Base-by-base conservation (phyloP, 2,329 filamentous ascomycete genomes). In the Diplocarpon rosae region DNA sequence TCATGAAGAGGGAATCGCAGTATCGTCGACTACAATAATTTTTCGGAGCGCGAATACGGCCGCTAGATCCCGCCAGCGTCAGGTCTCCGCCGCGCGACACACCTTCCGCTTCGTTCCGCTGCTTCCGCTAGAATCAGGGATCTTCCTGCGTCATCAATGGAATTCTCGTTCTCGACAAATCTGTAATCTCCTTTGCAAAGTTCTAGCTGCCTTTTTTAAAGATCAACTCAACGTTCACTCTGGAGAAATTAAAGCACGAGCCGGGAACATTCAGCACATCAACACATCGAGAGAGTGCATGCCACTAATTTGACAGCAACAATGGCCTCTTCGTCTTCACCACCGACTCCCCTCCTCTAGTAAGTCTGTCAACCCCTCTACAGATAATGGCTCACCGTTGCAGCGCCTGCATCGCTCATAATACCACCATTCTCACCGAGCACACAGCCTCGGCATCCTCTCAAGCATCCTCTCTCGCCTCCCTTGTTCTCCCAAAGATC, bases 401-500 rank as follows among this genome's bases (percentile, higher is more conserved):
- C 38, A 95, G 88, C 69, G 82, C 87, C 56, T 96, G 92, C 69
- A 92, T 98, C 65, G 88, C 92, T 40, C 81, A 96, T 69, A 83
- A 92, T 61, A 85, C 79, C 44, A 96, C 89, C 37, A 95, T 98
- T 66, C 80, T 98, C 49, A 71, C 85, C 59, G 92, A 98, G 69
- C 90, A 93, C 70, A 93, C 87, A 39, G 81, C 86, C 29, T 87
- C 87, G 1, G 84, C 88, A 50, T 81, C 84, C 9, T 86, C 83
- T 34, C 80, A 86, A 55, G 85, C 86, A 46, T 88, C 87, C 4
- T 88, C 83, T 11, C 83, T 96, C 57, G 87, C 90, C 55, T 92
- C 88, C 36, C 73, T 95, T 57, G 88, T 98, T 69, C 86, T 98
- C 36, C 92, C 93, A 47, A 95, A 95, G 65, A 94, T 98, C 71